These are phyloP conservation scores for Solanum pennellii DNA, from an alignment of 257 asterid species.

Conservation along the genomic window DNA sequence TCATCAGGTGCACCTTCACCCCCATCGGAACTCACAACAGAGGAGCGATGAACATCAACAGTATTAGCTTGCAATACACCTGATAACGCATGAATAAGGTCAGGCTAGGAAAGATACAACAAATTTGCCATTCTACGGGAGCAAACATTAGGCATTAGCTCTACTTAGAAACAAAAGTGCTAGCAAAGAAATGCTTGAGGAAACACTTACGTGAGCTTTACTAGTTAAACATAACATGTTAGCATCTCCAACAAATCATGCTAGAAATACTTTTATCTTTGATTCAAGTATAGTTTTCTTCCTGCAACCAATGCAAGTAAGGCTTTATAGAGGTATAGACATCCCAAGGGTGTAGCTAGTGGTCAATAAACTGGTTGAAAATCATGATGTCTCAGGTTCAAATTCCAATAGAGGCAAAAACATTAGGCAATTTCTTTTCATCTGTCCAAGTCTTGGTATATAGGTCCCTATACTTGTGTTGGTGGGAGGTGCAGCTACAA, in stretches of 20 bases:
- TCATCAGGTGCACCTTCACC: constrained; percentile 19
- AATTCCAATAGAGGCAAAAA: neutral
- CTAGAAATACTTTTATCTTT: neutral
- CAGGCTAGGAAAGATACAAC: neutral
- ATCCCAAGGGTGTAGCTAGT: neutral
- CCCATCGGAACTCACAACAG: constrained; percentile 12
- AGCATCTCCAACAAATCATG: neutral
- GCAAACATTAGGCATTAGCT: neutral
- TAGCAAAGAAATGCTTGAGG: neutral
- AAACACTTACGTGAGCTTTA: neutral
- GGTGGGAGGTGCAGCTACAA: neutral
- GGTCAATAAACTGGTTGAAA: neutral
- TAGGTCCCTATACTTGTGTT: neutral
- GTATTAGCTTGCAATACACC: constrained; percentile 20
- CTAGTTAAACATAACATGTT: neutral
- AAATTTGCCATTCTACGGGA: neutral
- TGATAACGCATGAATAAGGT: constrained; percentile 1
- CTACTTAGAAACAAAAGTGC: neutral
- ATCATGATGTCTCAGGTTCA: neutral
- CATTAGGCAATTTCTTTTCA: neutral
- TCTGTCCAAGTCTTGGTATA: neutral
- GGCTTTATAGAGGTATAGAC: neutral
- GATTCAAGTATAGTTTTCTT: neutral
- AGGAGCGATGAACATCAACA: constrained; percentile 5
- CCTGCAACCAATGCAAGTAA: neutral